phyloP scores from a whole-genome alignment of 305 asterid species.

The Stenogyne calaminthoides region DNA sequence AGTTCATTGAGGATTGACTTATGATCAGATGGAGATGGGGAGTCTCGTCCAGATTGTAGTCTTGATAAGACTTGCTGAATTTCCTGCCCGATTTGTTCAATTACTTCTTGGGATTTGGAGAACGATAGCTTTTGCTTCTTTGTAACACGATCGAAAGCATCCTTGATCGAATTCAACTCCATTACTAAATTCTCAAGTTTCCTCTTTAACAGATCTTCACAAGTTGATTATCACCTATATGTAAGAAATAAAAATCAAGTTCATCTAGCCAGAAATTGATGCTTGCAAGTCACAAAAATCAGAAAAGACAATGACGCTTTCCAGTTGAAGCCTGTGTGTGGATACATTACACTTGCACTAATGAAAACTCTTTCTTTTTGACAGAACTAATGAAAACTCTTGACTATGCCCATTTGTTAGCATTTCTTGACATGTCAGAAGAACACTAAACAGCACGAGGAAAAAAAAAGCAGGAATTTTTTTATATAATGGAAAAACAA shows the following conservation, averaged over 20 bases:
- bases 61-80: conserved; percentile 72
- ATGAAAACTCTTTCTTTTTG: no score
- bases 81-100: conserved; percentile 68
- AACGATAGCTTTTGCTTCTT: conserved; percentile 89
- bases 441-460: background rate
- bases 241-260: conserved; percentile 24
- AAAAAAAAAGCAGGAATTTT: conserved; percentile 1
- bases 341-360: background rate
- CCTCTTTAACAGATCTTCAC: conserved; percentile 23
- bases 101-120: conserved; percentile 76
- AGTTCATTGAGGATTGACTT: conserved; percentile 58
- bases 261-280: conserved; percentile 1
- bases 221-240: conserved; percentile 36
- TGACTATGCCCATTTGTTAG: background rate
- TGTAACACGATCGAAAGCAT: conserved; percentile 86
- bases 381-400: no score
- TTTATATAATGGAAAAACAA: background rate
- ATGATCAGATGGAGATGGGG: conserved; percentile 49
- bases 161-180: conserved; percentile 88
- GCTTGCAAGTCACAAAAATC: background rate
- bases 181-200: conserved; percentile 42
- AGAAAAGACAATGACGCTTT: background rate
- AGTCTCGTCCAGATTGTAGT: conserved; percentile 52
- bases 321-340: background rate
- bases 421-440: conserved; percentile 12